Conservation (phyloP, 495 filamentous ascomycete genomes). For the Aspergillus asperescens region DNA sequence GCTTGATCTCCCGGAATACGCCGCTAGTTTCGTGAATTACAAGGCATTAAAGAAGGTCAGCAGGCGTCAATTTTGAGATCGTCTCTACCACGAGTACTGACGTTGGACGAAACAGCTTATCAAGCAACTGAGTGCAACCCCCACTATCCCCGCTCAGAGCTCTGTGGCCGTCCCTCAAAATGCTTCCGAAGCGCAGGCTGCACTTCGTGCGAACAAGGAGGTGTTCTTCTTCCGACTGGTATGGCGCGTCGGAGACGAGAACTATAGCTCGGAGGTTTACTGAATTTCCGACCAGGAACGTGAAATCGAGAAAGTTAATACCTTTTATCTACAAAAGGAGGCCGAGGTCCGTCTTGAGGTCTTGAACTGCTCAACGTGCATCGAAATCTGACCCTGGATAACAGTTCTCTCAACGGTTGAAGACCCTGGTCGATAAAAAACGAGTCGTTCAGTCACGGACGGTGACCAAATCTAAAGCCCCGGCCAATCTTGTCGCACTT, state of each 20-base stretch:
- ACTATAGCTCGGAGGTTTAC: neutral
- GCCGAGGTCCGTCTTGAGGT: constrained; percentile 65
- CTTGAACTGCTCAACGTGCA: neutral
- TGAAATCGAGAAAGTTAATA: constrained; percentile 97
- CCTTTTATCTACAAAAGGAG: constrained; percentile 96
- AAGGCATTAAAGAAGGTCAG: constrained; percentile 95
- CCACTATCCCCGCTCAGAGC: constrained; percentile 70
- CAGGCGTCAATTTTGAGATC: neutral
- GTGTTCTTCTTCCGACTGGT: constrained; percentile 98
- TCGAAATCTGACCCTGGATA: constrained; percentile 1
- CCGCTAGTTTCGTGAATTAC: constrained; percentile 97
- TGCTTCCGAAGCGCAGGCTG: constrained; percentile 68
- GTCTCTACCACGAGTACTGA: constrained; percentile 7
- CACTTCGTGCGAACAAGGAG: constrained; percentile 95
- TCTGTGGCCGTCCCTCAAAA: constrained; percentile 47
- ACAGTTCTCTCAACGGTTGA: constrained; percentile 86
- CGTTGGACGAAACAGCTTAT: constrained; percentile 64
- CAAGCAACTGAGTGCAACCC: constrained; percentile 91
- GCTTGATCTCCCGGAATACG: constrained; percentile 98
- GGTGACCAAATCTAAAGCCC: constrained; percentile 68
- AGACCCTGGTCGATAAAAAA: constrained; percentile 92
- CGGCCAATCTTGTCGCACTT: constrained; percentile 84
- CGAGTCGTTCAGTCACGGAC: constrained; percentile 74
- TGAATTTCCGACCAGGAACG: constrained; percentile 61
- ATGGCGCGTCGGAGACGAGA: constrained; percentile 6